Percentiles rank a stretch among this genome's conserved stretches.
phyloP scores from a whole-genome alignment of 2,329 filamentous ascomycete species.

The Pseudopithomyces maydicus region DNA sequence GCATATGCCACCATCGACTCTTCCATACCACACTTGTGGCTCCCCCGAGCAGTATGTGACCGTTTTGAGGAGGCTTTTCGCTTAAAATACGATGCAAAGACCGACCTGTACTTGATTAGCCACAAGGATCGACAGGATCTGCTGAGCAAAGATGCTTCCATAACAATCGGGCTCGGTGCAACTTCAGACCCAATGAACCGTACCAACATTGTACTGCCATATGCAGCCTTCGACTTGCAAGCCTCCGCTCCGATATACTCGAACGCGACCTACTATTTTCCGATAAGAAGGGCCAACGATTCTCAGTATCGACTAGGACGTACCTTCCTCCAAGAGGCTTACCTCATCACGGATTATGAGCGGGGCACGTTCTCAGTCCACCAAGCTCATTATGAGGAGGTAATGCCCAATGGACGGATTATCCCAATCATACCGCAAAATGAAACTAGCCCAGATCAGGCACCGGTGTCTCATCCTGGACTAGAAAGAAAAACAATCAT shows the following conservation, averaged over 20 bases:
- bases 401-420: too few species aligned
- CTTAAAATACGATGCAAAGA: conserved; percentile 39
- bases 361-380: conserved; percentile 48
- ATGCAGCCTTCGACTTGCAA: conserved; percentile 52
- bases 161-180: conserved; percentile 38
- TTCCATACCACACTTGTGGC: conserved; percentile 44
- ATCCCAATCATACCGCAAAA: too few species aligned
- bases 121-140: conserved; percentile 31
- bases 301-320: conserved; percentile 66
- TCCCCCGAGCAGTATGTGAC: conserved; percentile 41
- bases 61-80: conserved; percentile 43
- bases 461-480: too few species aligned
- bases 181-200: conserved; percentile 30
- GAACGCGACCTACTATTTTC: conserved; percentile 70
- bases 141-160: conserved; percentile 24
- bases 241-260: conserved; percentile 59
- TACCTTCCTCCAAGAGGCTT: conserved; percentile 70
- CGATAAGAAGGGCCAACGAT: conserved; percentile 61
- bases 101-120: conserved; percentile 43
- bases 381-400: conserved; percentile 21
- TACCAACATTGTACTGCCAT: conserved; percentile 49
- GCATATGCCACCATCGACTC: conserved; percentile 41
- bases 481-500: too few species aligned
- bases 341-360: conserved; percentile 52
- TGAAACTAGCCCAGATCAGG: too few species aligned